These are phyloP conservation scores for Podaxis mareebaensis DNA, from an alignment of 768 basidiomycete species.

Conservation along the genomic window DNA sequence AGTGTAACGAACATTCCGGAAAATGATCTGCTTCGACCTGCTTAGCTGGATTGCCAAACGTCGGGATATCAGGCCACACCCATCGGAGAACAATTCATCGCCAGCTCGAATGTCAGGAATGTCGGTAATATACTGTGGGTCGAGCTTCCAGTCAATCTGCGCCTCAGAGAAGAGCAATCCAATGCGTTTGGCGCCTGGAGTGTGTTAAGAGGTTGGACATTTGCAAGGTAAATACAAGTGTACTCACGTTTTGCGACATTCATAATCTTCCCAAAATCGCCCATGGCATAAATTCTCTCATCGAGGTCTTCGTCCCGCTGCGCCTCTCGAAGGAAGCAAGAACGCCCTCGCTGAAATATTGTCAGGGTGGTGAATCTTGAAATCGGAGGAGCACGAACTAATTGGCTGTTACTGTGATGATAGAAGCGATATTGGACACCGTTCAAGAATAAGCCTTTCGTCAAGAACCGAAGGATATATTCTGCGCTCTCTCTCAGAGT, in stretches of 20 bases:
- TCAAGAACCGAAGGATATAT: slow-evolving; percentile 57
- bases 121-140: slow-evolving; percentile 50
- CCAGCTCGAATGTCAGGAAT: slow-evolving; percentile 58
- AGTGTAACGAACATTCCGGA: slow-evolving; percentile 55
- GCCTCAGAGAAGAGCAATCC: slow-evolving; percentile 68
- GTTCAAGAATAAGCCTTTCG: slow-evolving; percentile 57
- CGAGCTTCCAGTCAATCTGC: slow-evolving; percentile 54
- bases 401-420: slow-evolving; percentile 70
- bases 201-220: background rate
- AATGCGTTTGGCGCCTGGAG: slow-evolving; percentile 65
- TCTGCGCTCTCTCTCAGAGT: slow-evolving; percentile 49
- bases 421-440: slow-evolving; percentile 66
- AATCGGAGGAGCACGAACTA: slow-evolving; percentile 37
- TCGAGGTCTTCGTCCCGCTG: slow-evolving; percentile 58
- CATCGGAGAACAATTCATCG: slow-evolving; percentile 66
- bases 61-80: slow-evolving; percentile 64
- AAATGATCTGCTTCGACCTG: slow-evolving; percentile 54
- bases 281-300: slow-evolving; percentile 52
- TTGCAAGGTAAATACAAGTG: background rate
- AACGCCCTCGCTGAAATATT: slow-evolving; percentile 51
- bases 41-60: slow-evolving; percentile 53
- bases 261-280: slow-evolving; percentile 62
- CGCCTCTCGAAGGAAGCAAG: slow-evolving; percentile 62
- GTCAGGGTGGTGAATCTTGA: background rate
- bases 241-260: slow-evolving; percentile 61